A percentile compares a stretch with the other conserved stretches of the same genome.
Conservation (phyloP, 2,329 filamentous ascomycete genomes). For the Onygena corvina region DNA sequence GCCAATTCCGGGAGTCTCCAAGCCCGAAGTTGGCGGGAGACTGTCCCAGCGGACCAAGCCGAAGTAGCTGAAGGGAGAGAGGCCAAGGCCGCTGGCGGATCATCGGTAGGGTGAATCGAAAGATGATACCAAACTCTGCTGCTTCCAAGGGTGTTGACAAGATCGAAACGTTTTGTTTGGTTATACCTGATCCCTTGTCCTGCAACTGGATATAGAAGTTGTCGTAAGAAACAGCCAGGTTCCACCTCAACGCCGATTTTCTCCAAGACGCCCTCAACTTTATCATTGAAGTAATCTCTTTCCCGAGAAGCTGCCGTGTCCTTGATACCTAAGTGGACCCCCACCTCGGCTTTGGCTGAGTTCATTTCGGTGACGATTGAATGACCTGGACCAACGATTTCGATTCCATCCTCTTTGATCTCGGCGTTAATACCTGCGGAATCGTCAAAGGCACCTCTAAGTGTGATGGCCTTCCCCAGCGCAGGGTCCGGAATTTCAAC, state of each 20-base stretch:
- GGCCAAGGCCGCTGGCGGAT: constrained; percentile 63
- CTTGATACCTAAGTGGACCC: constrained; percentile 65
- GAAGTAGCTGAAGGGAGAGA: constrained; percentile 60
- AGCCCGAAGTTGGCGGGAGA: constrained; percentile 81
- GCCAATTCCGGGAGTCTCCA: constrained; percentile 96
- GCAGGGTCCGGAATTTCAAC: constrained; percentile 70
- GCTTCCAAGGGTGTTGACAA: constrained; percentile 60
- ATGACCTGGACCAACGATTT: constrained; percentile 59
- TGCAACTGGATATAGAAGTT: constrained; percentile 64
- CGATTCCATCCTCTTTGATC: constrained; percentile 90
- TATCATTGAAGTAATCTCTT: constrained; percentile 66
- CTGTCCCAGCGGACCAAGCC: constrained; percentile 82
- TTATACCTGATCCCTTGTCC: constrained; percentile 73
- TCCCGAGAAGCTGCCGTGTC: constrained; percentile 56
- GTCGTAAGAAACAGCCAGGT: constrained; percentile 67
- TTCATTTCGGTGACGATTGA: constrained; percentile 83
- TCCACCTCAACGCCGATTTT: constrained; percentile 75
- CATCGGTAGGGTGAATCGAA: constrained; percentile 80
- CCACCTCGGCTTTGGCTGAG: constrained; percentile 62
- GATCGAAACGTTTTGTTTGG: constrained; percentile 64
- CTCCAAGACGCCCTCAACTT: constrained; percentile 70
- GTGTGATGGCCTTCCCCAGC: constrained; percentile 74
- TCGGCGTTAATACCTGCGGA: constrained; percentile 85
- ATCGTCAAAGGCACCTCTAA: constrained; percentile 89
- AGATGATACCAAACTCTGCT: constrained; percentile 95